Evolutionary conservation across 1,284 basidiomycete species (phyloP), one percentile per base, ranked within the genome.

Genomic region (Malassezia vespertilionis): DNA sequence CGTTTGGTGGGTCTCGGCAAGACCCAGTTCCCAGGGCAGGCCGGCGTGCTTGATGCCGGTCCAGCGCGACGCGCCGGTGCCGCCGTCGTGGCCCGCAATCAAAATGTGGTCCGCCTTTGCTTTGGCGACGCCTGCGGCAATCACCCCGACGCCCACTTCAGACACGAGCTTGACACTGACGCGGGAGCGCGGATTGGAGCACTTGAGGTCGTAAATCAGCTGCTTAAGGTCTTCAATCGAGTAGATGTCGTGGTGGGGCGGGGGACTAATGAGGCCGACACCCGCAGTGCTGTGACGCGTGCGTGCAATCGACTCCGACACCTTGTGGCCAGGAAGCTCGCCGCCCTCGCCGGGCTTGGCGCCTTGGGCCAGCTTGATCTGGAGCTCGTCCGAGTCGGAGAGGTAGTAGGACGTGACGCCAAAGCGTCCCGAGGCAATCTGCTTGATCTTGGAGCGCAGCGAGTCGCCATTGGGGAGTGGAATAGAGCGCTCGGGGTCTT

Each of bases 351-450:
- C 64, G 14, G 64, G 64, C 62, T 66, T 65, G 49, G 64, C 64
- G 44, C 64, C 64, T 46, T 66, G 64, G 7, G 64, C 64, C 55
- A 66, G 63, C 62, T 65, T 66, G 58, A 66, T 66, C 56, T 66
- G 63, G 31, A 66, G 57, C 55, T 66, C 63, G 53, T 66, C 63
- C 27, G 60, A 50, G 53, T 66, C 63, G 38, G 63, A 58, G 33
- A 66, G 57, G 51, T 66, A 65, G 58, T 61, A 60, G 48, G 46
- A 52, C 41, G 64, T 66, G 6, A 65, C 64, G 57, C 64, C 64
- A 46, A 66, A 65, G 15, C 64, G 62, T 37, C 64, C 62, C 28
- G 64, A 65, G 36, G 63, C 64, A 27, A 67, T 63, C 57, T 67
- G 64, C 59, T 67, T 67, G 55, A 67, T 67, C 57, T 63, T 65